These are phyloP conservation scores for Barnettozyma salicaria DNA, from an alignment of 805 yeast species.

Conservation along the genomic window DNA sequence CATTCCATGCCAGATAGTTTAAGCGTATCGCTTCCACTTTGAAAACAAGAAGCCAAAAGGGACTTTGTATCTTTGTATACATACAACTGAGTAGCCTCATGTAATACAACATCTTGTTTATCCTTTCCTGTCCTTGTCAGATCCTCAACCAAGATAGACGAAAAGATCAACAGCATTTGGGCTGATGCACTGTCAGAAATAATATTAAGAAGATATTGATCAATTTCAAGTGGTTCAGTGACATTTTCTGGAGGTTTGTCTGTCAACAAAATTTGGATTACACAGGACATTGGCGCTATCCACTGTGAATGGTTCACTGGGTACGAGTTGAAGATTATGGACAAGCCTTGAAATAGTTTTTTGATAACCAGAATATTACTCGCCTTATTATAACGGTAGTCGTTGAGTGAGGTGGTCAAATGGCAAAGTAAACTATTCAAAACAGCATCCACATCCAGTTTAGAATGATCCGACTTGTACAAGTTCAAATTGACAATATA, in stretches of 20 bases:
- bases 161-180: slow-evolving; percentile 28
- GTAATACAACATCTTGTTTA: slow-evolving; percentile 28
- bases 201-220: slow-evolving; percentile 10
- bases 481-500: slow-evolving; percentile 54
- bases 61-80: slow-evolving; percentile 31
- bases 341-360: slow-evolving; percentile 52
- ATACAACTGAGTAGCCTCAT: slow-evolving; percentile 32
- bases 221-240: slow-evolving; percentile 6
- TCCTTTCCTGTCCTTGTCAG: slow-evolving; percentile 30
- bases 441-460: slow-evolving; percentile 13
- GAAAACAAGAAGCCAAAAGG: slow-evolving; percentile 13
- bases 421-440: slow-evolving; percentile 17
- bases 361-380: slow-evolving; percentile 40
- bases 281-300: slow-evolving; percentile 34
- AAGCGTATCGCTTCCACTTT: slow-evolving; percentile 10
- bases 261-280: slow-evolving; percentile 18
- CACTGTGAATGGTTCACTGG: slow-evolving; percentile 32
- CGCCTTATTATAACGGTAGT: slow-evolving; percentile 9
- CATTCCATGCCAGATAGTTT: slow-evolving; percentile 26
- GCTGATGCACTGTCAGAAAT: slow-evolving; percentile 7
- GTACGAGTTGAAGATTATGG: slow-evolving; percentile 35
- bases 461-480: slow-evolving; percentile 13
- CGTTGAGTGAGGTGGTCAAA: slow-evolving; percentile 7
- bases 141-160: slow-evolving; percentile 49
- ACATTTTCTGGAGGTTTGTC: slow-evolving; percentile 10